These are phyloP conservation scores for Penicillium samsonianum DNA, from an alignment of 495 filamentous ascomycete genomes.

Conservation along the genomic window DNA sequence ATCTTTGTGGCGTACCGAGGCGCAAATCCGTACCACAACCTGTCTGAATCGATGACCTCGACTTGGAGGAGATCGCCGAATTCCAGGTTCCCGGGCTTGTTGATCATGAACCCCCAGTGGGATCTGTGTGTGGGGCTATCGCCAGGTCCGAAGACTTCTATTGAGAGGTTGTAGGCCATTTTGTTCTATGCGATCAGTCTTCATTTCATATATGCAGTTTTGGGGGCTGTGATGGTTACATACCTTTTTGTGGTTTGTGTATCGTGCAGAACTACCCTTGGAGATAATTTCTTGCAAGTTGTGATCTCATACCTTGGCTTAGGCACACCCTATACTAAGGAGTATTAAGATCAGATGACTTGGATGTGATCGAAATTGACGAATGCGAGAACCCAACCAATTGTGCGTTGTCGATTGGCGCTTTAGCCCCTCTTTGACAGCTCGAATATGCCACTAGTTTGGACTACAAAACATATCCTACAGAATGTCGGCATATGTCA, in stretches of 20 bases:
- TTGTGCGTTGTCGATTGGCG: conserved; percentile 6
- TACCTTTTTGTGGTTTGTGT: neutral
- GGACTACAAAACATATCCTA: neutral
- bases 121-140: conserved; percentile 24
- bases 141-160: conserved; percentile 26
- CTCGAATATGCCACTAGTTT: neutral
- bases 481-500: neutral
- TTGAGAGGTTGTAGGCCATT: conserved; percentile 24
- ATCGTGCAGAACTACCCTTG: neutral
- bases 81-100: conserved; percentile 16
- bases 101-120: conserved; percentile 32
- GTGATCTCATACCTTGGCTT: neutral
- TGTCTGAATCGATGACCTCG: conserved; percentile 19
- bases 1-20: conserved; percentile 15
- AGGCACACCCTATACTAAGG: neutral
- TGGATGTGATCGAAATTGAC: conserved; percentile 5
- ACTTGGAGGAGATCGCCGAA: conserved; percentile 32
- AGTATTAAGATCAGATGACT: conserved; percentile 4
- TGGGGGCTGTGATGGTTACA: neutral
- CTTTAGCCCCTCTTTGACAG: neutral
- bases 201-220: neutral
- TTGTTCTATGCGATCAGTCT: neutral
- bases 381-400: neutral
- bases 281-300: neutral
- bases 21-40: conserved; percentile 20